Evolutionary conservation across 2,329 filamentous ascomycete species (phyloP).

Genomic region (Fusarium sp.): DNA sequence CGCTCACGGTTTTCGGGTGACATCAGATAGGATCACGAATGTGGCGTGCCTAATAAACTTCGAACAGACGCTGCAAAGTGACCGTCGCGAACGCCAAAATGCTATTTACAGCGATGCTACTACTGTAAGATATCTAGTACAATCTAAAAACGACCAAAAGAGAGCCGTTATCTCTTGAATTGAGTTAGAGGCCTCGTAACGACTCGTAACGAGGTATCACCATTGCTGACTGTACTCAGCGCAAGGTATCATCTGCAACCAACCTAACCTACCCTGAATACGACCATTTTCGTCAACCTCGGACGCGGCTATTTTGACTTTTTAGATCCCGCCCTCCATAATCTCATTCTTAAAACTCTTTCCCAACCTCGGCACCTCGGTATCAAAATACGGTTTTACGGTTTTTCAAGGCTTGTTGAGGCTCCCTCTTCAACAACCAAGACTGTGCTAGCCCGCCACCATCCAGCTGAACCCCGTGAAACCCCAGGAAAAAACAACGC

Average conservation of each 20-base stretch:
- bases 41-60: background rate
- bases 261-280: background rate
- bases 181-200: too few relatives aligned
- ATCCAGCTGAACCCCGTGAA: slow-evolving; percentile 8
- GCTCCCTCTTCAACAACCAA: background rate
- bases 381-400: background rate
- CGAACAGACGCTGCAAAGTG: background rate
- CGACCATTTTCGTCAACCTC: background rate
- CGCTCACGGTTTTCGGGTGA: rapidly evolving
- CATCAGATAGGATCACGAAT: rapidly evolving
- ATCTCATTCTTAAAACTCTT: background rate
- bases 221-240: background rate
- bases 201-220: background rate
- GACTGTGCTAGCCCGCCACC: background rate
- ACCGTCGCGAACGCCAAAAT: background rate
- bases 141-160: background rate
- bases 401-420: slow-evolving; percentile 14
- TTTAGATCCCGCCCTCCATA: background rate
- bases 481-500: background rate
- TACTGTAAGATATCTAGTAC: too few relatives aligned
- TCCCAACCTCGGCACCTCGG: slow-evolving; percentile 11
- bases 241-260: background rate
- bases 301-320: background rate
- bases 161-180: background rate
- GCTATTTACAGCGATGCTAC: background rate